Evolutionary conservation across 2,329 filamentous ascomycete genomes (phyloP).

Genomic region (Fusarium drepaniforme): DNA sequence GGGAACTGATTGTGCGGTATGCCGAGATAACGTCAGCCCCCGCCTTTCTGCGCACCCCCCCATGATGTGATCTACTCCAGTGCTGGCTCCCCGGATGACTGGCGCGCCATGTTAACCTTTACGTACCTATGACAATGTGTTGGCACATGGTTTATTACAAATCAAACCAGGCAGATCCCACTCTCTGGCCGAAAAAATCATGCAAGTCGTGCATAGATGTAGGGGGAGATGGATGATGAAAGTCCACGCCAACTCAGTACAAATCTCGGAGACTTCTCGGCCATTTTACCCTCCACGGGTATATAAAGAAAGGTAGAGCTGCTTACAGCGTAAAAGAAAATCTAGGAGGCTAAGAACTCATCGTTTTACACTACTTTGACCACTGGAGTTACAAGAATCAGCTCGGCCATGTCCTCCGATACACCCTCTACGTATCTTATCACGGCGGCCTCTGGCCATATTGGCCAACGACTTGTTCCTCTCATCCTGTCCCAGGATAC

Average conservation of each 20-base stretch:
- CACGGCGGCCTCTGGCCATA: conserved; percentile 25
- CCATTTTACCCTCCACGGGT: neutral
- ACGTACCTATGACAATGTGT: neutral
- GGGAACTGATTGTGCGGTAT: neutral
- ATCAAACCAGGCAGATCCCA: neutral
- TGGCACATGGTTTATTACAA: neutral
- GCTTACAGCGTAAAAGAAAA: neutral
- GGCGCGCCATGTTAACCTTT: neutral
- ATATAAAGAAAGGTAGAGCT: neutral
- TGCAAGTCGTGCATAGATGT: neutral
- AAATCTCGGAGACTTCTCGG: neutral
- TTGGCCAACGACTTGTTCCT: conserved; percentile 24
- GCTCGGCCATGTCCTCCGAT: neutral
- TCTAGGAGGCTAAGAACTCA: neutral
- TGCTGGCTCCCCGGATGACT: neutral
- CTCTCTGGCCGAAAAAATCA: neutral
- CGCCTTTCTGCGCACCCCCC: neutral
- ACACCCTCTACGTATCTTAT: conserved; percentile 18
- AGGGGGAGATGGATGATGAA: neutral
- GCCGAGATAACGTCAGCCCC: neutral
- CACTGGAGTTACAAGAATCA: neutral
- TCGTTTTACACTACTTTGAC: neutral
- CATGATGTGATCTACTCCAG: neutral
- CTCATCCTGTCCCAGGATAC: conserved; percentile 19
- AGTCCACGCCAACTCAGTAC: neutral